Evolutionary conservation across 2,329 filamentous ascomycete species (phyloP), one percentile per base, ranked within the genome.

Genomic region (Thielaviopsis ethacetica): DNA sequence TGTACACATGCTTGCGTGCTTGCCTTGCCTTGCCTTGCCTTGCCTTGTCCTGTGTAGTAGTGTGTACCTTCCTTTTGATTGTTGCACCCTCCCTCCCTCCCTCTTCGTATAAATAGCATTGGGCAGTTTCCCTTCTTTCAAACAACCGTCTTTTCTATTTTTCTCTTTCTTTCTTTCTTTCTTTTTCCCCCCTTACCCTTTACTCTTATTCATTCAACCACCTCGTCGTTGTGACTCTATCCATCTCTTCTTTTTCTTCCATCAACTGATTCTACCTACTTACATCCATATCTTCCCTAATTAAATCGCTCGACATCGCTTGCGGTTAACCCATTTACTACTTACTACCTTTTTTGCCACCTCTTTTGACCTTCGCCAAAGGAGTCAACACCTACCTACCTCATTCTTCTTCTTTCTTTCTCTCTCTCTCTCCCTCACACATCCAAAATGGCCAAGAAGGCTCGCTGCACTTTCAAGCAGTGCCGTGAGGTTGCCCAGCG

Each of bases 401-500:
- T n/a, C n/a, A n/a, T n/a, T n/a, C 44, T 51, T 26, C 49, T n/a
- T 58, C 56, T 47, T 56, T 17, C 44, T 49, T 22, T 27, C 34
- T 51, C 15, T n/a, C 41, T 44, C 12, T n/a, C 12, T 30, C 47
- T 41, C 26, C 19, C 15, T 56, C 57, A n/a, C 30, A 26, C n/a
- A 53, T 38, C 26, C 55, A 72, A 58, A 64, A 84, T 83, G 80
- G 80, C 84, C 63, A 88, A 85, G 75, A 89, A 87, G 78, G 83
- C 86, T 65, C 84, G 87, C 66, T 97, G 93, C 78, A 85, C 79
- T 64, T 90, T 88, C 76, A 91, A 91, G 73, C 84, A 90, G 65
- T 97, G 93, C 82, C 88, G 83, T 69, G 84, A 89, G 66, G 80
- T 81, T 30, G 91, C 90, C 17, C 91, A 96, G 72, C 85, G 88